These are phyloP conservation scores for Candida maris DNA, from an alignment of 805 yeast genomes.

Conservation along the genomic window DNA sequence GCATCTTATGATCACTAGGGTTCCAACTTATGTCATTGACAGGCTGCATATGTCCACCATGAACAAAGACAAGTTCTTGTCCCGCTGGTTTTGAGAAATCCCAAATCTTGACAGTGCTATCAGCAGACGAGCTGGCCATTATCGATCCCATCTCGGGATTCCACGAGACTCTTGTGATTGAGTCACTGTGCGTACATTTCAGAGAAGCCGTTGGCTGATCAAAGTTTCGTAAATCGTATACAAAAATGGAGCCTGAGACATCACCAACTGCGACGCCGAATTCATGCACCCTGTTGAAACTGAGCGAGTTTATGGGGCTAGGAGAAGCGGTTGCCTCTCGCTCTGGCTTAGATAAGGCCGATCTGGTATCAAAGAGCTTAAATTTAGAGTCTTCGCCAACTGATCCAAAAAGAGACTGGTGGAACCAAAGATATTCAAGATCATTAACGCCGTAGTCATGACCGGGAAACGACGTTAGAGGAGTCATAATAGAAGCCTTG, in stretches of 20 bases:
- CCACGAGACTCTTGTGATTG: conserved; percentile 71
- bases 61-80: conserved; percentile 50
- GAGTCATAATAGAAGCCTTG: conserved; percentile 13
- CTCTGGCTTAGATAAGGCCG: conserved; percentile 7
- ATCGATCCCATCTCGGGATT: conserved; percentile 53
- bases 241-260: conserved; percentile 46
- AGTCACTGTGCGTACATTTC: conserved; percentile 40
- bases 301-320: conserved; percentile 47
- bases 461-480: conserved; percentile 21
- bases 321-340: conserved; percentile 11
- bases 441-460: conserved; percentile 62
- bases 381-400: conserved; percentile 63
- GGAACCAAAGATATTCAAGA: conserved; percentile 62
- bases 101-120: conserved; percentile 60
- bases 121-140: conserved; percentile 66
- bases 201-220: conserved; percentile 28
- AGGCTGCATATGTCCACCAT: conserved; percentile 85
- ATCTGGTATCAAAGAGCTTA: conserved; percentile 53
- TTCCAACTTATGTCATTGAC: conserved; percentile 86
- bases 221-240: conserved; percentile 65
- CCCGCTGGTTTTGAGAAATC: conserved; percentile 38
- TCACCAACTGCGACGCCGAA: conserved; percentile 67
- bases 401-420: conserved; percentile 55
- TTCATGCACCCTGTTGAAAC: conserved; percentile 55
- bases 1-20: conserved; percentile 60